Conservation (phyloP, 306 rosid genomes). For the Begonia peltatifolia region DNA sequence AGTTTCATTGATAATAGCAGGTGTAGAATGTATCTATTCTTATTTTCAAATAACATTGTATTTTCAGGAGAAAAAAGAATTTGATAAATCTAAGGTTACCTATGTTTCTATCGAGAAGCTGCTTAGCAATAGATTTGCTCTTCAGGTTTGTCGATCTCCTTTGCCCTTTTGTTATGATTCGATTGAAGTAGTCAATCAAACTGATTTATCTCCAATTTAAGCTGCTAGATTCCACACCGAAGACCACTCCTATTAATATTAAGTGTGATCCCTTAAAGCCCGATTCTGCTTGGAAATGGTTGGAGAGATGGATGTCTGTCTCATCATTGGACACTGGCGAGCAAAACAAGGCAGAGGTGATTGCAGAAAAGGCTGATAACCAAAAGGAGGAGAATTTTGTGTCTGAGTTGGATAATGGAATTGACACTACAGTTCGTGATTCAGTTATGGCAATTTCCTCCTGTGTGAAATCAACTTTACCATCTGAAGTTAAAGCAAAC, state of each 20-base stretch:
- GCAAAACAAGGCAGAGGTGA: constrained; percentile 13
- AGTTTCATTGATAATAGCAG: no score
- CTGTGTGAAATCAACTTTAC: constrained; percentile 25
- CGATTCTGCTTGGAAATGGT: constrained; percentile 92
- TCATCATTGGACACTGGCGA: constrained; percentile 29
- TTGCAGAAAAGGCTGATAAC: constrained; percentile 18
- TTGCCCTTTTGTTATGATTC: background rate
- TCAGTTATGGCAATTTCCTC: background rate
- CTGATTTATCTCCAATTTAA: constrained; percentile 11
- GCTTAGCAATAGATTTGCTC: constrained; percentile 68
- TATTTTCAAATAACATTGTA: no score
- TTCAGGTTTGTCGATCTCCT: constrained; percentile 40
- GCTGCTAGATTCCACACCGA: constrained; percentile 75
- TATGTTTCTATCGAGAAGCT: constrained; percentile 53
- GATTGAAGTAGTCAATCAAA: no score
- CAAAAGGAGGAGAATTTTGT: constrained; percentile 12
- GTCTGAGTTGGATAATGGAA: constrained; percentile 21
- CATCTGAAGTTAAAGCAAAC: constrained; percentile 30
- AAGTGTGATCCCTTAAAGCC: constrained; percentile 74
- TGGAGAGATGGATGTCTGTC: constrained; percentile 89
- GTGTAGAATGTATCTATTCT: no score
- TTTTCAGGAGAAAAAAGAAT: constrained; percentile 28
- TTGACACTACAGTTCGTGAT: constrained; percentile 9
- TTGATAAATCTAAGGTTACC: constrained; percentile 19
- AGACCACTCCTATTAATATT: constrained; percentile 45